Evolutionary conservation across 148 eudicot genomes (phyloP).

Genomic region (Selenicereus undatus): DNA sequence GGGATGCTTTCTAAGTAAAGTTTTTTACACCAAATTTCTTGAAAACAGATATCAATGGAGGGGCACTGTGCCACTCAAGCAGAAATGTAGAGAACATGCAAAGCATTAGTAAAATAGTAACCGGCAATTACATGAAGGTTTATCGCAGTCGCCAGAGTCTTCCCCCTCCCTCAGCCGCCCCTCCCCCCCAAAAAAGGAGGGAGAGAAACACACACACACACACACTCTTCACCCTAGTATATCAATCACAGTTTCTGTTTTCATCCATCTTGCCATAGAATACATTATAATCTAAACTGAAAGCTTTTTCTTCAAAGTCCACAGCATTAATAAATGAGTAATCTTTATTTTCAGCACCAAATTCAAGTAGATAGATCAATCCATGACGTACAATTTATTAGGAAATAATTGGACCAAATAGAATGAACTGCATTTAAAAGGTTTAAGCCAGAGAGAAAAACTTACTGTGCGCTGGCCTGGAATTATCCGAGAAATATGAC

Average conservation of each 20-base stretch:
- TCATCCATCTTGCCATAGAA: not conserved
- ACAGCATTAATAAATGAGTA: not conserved
- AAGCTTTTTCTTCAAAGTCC: not conserved
- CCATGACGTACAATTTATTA: not conserved
- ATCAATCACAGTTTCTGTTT: not conserved
- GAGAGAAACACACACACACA: too few species aligned
- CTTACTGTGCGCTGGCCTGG: conserved; percentile 88
- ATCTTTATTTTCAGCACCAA: not conserved
- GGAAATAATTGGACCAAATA: conserved; percentile 1
- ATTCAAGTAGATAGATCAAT: not conserved
- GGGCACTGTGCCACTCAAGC: not conserved
- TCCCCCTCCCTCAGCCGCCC: not conserved
- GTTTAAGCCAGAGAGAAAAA: not conserved
- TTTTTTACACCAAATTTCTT: not conserved
- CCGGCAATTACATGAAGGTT: not conserved
- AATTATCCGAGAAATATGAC: conserved; percentile 62
- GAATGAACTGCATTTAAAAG: not conserved
- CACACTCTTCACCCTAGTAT: too few species aligned
- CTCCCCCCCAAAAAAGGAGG: too few species aligned
- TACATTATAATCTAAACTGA: not conserved
- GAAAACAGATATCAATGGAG: not conserved
- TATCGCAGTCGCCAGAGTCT: not conserved
- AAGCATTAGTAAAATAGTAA: not conserved
- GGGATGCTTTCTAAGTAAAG: not conserved
- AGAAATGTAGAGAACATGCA: not conserved